Base-by-base conservation (phyloP, 2,329 filamentous ascomycete genomes). In the Calonectria pauciramosa region DNA sequence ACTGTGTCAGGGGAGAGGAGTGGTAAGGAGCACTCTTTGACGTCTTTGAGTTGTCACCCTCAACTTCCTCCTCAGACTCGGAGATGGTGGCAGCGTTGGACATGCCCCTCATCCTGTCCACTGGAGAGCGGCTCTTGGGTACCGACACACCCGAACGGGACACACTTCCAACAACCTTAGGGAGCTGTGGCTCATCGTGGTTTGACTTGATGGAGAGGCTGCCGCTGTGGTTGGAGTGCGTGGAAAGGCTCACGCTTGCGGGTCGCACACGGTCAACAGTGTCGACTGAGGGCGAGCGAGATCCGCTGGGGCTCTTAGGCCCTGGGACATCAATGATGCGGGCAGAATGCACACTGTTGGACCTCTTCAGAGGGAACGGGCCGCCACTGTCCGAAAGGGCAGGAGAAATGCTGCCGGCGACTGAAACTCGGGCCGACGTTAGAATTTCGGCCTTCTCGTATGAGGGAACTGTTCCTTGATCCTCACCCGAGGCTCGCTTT, bases 361-460 rank as follows among this genome's bases (percentile, higher is more conserved):
- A 78, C 84, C 82, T 76, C 77, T 85, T 76, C 80, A 85, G 75
- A 72, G 85, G 72, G 85, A 82, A 69, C 79, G 86, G 75, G 78
- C 78, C 87, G 34, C 85, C 86, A 51, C 84, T 83, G 10, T 91
- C 90, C 0, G 89, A 89, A 2, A 84, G 82, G 3, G 88, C 84
- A 2, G 89, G 88, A 0, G 89, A 90, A 38, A 86, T 86, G 76
- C 87, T 87, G 41, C 89, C 89, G 36, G 87, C 86, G 32, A 91
- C 87, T 4, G 90, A 92, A 11, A 92, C 86, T 44, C 90, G 86
- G 4, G 90, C 88, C 0, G 90, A 91, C 0, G 89, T 92, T 70
- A 92, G 76, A 36, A 92, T 90, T 78, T 91, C 86, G 3, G 90
- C 89, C 78, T 91, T 88, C 87, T 94, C 90, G 82, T 91, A 85